Evolutionary conservation across 352 stramenopile species (phyloP).

Genomic region (Phytophthora vignae): DNA sequence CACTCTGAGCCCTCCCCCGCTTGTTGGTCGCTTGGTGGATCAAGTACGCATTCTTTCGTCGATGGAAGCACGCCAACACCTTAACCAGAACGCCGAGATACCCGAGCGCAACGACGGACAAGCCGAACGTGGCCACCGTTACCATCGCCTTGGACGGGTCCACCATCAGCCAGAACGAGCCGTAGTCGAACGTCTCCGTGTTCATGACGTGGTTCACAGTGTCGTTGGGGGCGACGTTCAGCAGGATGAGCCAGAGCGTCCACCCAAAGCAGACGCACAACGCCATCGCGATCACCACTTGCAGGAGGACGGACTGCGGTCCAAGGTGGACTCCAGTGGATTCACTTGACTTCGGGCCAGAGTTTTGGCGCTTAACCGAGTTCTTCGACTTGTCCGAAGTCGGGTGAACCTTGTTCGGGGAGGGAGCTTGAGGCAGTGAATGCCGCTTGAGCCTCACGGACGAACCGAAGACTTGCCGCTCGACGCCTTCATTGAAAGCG

Average conservation of each 20-base stretch:
- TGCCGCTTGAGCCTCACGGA: background rate
- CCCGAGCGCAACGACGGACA: slow-evolving; percentile 6
- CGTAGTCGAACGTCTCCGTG: slow-evolving; percentile 27
- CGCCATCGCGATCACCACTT: slow-evolving; percentile 1
- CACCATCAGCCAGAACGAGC: slow-evolving; percentile 33
- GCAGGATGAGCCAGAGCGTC: slow-evolving; percentile 30
- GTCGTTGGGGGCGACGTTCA: slow-evolving; percentile 31
- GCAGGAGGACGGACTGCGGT: background rate
- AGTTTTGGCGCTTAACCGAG: background rate
- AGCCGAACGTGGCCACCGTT: background rate
- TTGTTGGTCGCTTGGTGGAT: background rate
- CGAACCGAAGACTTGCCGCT: background rate
- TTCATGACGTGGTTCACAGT: slow-evolving; percentile 34
- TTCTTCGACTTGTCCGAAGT: background rate
- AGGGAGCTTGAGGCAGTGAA: too few species aligned
- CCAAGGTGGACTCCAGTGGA: background rate
- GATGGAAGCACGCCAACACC: background rate
- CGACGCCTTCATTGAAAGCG: background rate
- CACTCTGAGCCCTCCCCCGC: background rate
- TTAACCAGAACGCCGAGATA: slow-evolving; percentile 16
- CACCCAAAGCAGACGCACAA: slow-evolving; percentile 18
- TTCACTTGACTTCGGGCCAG: background rate
- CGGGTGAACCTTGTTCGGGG: background rate
- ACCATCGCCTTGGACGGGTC: slow-evolving; percentile 2
- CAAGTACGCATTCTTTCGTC: background rate